phyloP scores from a whole-genome alignment of 2,329 filamentous ascomycete genomes.

The Aphanoascus verrucosus region DNA sequence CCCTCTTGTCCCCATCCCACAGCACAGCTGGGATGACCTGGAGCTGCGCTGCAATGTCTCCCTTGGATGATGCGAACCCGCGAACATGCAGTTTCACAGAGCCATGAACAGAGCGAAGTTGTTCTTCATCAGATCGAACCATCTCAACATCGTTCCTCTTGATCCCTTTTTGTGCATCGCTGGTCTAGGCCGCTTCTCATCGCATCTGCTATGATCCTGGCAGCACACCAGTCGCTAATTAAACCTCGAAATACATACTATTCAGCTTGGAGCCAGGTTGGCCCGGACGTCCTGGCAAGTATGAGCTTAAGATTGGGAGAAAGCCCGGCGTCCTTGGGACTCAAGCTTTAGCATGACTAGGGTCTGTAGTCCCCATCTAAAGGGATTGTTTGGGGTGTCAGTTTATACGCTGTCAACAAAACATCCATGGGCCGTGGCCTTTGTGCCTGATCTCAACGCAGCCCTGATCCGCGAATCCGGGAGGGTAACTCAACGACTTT shows the following conservation, averaged over 20 bases:
- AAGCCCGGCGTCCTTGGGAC: not conserved
- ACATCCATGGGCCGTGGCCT: not conserved
- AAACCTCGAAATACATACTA: not conserved
- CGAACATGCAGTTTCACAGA: not conserved
- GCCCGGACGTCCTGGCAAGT: constrained; percentile 1
- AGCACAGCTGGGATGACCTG: constrained; percentile 1
- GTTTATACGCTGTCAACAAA: not conserved
- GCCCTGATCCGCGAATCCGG: constrained; percentile 7
- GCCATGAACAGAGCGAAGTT: not conserved
- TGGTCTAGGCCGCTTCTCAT: not conserved
- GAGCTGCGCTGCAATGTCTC: not conserved
- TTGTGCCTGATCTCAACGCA: constrained; percentile 6
- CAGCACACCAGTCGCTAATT: constrained; percentile 4
- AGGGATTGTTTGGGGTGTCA: constrained; percentile 1
- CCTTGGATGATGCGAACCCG: not conserved
- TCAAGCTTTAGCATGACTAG: constrained; percentile 1
- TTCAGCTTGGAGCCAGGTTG: not conserved
- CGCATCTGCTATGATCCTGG: not conserved
- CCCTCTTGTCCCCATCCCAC: not conserved
- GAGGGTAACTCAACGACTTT: not conserved
- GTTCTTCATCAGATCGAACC: no score
- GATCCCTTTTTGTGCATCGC: not conserved
- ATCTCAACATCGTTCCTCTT: not conserved
- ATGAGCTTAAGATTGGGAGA: not conserved
- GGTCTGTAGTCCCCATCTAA: not conserved